These are phyloP conservation scores for Paramecium sonneborni DNA, from an alignment of 73 alveolate species.

Conservation along the genomic window DNA sequence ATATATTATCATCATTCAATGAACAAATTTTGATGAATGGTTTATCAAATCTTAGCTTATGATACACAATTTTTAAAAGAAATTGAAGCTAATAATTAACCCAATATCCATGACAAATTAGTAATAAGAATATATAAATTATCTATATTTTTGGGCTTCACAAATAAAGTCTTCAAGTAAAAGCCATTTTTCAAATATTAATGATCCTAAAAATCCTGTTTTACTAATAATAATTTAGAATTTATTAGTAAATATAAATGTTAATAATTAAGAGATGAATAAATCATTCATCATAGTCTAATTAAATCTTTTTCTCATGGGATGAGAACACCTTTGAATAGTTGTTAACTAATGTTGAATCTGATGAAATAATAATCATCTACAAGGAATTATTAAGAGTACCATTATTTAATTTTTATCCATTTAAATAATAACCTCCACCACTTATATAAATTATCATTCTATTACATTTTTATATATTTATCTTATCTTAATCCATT, in stretches of 20 bases:
- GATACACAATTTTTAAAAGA: too few species aligned
- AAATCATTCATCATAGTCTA: not conserved
- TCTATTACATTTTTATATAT: too few species aligned
- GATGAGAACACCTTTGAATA: slow-evolving; percentile 52
- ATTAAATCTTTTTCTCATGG: slow-evolving; percentile 58
- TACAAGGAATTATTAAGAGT: not conserved
- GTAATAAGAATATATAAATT: too few species aligned
- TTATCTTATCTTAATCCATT: too few species aligned
- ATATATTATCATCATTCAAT: too few species aligned
- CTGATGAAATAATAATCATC: not conserved
- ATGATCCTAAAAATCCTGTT: not conserved
- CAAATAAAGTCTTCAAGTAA: not conserved
- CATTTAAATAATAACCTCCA: too few species aligned
- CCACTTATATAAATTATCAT: too few species aligned
- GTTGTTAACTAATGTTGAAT: not conserved
- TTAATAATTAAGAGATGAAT: not conserved
- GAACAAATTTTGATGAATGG: not conserved
- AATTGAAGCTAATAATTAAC: too few species aligned
- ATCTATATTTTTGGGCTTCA: not conserved
- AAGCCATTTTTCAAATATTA: too few species aligned
- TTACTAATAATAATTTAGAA: not conserved
- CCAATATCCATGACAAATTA: not conserved
- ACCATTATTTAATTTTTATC: too few species aligned
- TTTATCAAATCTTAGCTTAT: not conserved
- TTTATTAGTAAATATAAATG: too few species aligned